Evolutionary conservation across 257 asterid genomes (phyloP).

Genomic region (Thymus quinquecostatus): DNA sequence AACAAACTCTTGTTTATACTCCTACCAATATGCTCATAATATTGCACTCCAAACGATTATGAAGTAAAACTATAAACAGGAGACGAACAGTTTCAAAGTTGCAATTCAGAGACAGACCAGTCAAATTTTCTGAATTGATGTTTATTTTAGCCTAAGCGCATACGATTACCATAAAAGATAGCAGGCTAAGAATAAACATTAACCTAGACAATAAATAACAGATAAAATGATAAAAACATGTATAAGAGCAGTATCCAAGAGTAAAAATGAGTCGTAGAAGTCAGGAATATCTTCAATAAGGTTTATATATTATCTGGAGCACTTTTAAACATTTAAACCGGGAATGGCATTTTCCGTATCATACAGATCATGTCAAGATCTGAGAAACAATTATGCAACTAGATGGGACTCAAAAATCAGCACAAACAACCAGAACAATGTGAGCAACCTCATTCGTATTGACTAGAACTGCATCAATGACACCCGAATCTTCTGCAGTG

Average conservation of each 20-base stretch:
- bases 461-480: constrained; percentile 73
- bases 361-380: constrained; percentile 22
- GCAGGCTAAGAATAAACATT: too few relatives aligned
- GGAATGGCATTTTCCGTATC: constrained; percentile 16
- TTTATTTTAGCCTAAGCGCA: too few relatives aligned
- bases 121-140: too few relatives aligned
- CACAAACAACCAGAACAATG: constrained; percentile 8
- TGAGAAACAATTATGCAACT: constrained; percentile 23
- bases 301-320: background rate
- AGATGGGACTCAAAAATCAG: constrained; percentile 8
- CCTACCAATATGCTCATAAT: too few relatives aligned
- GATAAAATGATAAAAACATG: background rate
- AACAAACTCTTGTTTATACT: too few relatives aligned
- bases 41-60: too few relatives aligned
- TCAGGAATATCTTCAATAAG: background rate
- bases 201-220: background rate
- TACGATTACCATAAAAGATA: too few relatives aligned
- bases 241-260: background rate
- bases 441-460: constrained; percentile 79
- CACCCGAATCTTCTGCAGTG: constrained; percentile 66
- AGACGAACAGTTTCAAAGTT: too few relatives aligned
- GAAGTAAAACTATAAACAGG: too few relatives aligned
- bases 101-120: too few relatives aligned
- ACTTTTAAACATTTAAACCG: background rate
- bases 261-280: background rate